Evolutionary conservation across 148 eudicot species (phyloP).

Genomic region (Rhododendron molle): DNA sequence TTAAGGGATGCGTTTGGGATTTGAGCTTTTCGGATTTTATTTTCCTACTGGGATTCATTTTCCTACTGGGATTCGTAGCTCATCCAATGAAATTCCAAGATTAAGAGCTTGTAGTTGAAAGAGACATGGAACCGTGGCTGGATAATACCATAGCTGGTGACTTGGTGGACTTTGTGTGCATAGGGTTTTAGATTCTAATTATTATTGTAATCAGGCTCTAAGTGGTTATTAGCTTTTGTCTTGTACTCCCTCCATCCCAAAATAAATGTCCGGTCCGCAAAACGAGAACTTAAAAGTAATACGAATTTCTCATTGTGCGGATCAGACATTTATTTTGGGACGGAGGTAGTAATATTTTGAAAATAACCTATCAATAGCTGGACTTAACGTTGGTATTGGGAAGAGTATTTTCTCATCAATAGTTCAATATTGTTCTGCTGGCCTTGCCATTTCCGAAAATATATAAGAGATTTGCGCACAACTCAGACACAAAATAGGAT

Average conservation of each 20-base stretch:
- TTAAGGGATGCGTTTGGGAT: too few relatives aligned
- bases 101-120: too few relatives aligned
- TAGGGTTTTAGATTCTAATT: background rate
- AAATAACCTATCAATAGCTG: background rate
- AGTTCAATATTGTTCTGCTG: background rate
- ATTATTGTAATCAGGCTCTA: background rate
- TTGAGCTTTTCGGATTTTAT: too few relatives aligned
- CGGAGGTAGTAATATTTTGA: background rate
- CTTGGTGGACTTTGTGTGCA: background rate
- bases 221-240: background rate
- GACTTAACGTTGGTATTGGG: background rate
- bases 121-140: too few relatives aligned
- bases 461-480: background rate
- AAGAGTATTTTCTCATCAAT: background rate
- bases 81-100: too few relatives aligned
- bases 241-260: too few relatives aligned
- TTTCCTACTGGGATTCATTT: too few relatives aligned
- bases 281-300: too few relatives aligned
- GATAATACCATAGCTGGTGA: background rate
- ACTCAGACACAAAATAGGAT: background rate
- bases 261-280: too few relatives aligned
- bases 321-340: too few relatives aligned
- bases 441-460: background rate
- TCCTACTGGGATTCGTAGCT: too few relatives aligned
- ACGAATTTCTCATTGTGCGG: too few relatives aligned